Conservation (phyloP, 176 grass and related monocot species). For the Musa troglodytarum region DNA sequence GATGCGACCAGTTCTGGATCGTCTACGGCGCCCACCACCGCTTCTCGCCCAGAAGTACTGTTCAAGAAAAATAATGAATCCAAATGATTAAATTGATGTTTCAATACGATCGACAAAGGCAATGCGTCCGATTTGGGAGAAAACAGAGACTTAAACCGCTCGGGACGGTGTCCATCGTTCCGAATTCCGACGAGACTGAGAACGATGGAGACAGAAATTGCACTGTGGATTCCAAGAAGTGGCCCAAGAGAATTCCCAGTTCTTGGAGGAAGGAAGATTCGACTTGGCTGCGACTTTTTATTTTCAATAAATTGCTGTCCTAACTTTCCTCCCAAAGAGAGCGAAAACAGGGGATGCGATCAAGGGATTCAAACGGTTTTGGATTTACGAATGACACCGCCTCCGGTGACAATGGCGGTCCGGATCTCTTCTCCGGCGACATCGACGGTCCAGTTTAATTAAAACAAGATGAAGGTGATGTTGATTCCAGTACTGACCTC, state of each 20-base stretch:
- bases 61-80: no score
- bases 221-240: background rate
- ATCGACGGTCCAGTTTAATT: background rate
- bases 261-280: background rate
- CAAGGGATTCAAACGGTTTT: background rate
- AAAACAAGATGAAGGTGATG: background rate
- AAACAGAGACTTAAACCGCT: background rate
- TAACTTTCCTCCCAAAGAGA: background rate
- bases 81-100: background rate
- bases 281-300: background rate
- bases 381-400: background rate
- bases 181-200: no score
- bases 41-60: background rate
- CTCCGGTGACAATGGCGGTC: background rate
- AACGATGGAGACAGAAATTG: background rate
- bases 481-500: background rate
- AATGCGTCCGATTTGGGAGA: no score
- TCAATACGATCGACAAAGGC: no score
- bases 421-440: background rate
- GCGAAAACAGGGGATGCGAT: background rate
- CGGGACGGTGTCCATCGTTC: background rate
- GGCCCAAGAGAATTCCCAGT: background rate
- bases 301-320: background rate
- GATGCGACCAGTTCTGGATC: slow-evolving; percentile 65
- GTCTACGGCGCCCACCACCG: slow-evolving; percentile 43